A percentile compares a stretch with the other conserved stretches of the same genome.
Conservation (phyloP, 352 stramenopile species). For the Globisporangium nunn region DNA sequence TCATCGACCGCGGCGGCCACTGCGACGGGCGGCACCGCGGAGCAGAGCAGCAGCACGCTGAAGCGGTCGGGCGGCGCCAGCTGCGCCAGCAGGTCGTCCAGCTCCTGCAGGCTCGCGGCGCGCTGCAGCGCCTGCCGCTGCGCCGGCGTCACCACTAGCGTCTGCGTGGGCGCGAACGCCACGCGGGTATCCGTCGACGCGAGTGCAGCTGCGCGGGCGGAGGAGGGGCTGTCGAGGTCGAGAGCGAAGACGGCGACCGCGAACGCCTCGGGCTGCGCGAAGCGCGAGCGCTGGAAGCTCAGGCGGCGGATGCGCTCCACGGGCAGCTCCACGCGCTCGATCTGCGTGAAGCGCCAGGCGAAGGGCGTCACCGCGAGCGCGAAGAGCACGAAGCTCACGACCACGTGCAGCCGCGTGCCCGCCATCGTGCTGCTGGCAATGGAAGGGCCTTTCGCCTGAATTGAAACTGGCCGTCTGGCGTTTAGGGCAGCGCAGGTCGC, state of each 20-base stretch:
- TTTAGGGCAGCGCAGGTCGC: no score
- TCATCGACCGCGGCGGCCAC: neutral
- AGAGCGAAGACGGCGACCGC: conserved; percentile 12
- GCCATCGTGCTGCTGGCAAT: conserved; percentile 29
- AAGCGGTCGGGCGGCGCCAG: conserved; percentile 15
- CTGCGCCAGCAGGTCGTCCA: conserved; percentile 25
- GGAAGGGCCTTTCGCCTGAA: no score
- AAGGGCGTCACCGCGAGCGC: conserved; percentile 48
- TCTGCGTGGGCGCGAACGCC: neutral
- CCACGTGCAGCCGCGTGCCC: conserved; percentile 67
- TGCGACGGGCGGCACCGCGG: neutral
- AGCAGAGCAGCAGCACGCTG: conserved; percentile 38
- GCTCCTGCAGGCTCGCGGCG: conserved; percentile 11
- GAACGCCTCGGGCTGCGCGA: conserved; percentile 16
- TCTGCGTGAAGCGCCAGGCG: conserved; percentile 59
- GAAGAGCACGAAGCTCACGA: conserved; percentile 70
- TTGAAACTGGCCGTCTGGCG: no score
- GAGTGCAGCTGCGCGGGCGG: neutral
- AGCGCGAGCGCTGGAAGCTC: conserved; percentile 20
- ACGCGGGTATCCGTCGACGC: neutral
- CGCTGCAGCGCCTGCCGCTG: neutral
- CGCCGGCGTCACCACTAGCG: neutral
- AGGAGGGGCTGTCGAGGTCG: neutral
- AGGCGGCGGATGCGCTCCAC: conserved; percentile 47
- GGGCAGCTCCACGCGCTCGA: conserved; percentile 55